Base-by-base conservation (phyloP, 75 land plant species). In the Cunninghamia lanceolata region DNA sequence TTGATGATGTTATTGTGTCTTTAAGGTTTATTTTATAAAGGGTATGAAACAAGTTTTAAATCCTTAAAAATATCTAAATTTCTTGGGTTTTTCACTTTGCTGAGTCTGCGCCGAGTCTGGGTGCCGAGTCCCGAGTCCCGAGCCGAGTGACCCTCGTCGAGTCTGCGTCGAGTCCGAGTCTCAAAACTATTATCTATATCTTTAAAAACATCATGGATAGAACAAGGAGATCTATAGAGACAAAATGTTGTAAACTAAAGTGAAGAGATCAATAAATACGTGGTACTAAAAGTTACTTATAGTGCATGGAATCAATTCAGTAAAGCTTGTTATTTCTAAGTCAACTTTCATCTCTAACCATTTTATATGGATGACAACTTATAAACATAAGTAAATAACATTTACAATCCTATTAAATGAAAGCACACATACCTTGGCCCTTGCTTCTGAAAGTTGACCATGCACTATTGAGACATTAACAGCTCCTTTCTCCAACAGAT, bases 381-480 rank as follows among this genome's bases (percentile, higher is more conserved):
- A 78, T 42, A 42, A 21, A 78, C 25, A 42, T 9, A 40, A 19
- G 10, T n/a, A 38, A 40, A 11, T 2, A 75, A 17, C 40, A 17
- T 36, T 42, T 7, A 78, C 11, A 8, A 42, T 42, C 47, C 7
- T 25, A 25, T 78, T 40, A 78, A 38, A 42, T 8, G 19, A 19
- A 79, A n/a, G 82, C 28, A 38, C 59, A 88, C 88, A 83, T 86
- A 86, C 91, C 90, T 90, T 89, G 68, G 91, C 91, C 86, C 91
- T 86, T 71, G 87, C 73, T 84, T 88, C 90, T 79, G 88, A 86
- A 35, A 90, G 74, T 32, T 84, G 86, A 47, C 91, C 91, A 83
- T 86, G 90, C 35, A 90, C 87, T 74, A 90, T 86, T 14, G 91
- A 90, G 19, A 88, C 88, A 86, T 90, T 90, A 46, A 83, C 90